phyloP scores from a whole-genome alignment of 306 rosid genomes.

The Begonia loranthoides region DNA sequence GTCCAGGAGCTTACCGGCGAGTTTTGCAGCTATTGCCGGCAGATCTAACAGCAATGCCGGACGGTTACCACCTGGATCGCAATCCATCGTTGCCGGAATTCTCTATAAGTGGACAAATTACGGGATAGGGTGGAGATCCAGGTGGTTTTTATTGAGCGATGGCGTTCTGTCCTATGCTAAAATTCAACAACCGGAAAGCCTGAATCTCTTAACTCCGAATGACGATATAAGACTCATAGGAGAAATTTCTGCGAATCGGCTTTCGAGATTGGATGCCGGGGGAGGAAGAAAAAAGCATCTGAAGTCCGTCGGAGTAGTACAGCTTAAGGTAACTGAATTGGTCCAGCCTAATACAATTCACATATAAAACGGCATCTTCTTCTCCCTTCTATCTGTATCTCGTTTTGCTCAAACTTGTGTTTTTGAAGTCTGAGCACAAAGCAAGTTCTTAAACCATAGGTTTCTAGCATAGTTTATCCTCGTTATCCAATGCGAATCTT shows the following conservation, averaged over 20 bases:
- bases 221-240: conserved; percentile 69
- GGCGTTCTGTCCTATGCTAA: conserved; percentile 86
- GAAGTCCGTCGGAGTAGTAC: conserved; percentile 59
- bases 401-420: conserved; percentile 3
- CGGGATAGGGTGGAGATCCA: conserved; percentile 98
- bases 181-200: conserved; percentile 64
- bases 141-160: conserved; percentile 72
- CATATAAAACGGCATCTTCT: too few species aligned
- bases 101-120: conserved; percentile 94
- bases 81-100: conserved; percentile 65
- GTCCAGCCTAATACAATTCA: too few species aligned
- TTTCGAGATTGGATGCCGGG: conserved; percentile 36
- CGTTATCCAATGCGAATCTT: neutral
- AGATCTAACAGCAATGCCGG: conserved; percentile 55
- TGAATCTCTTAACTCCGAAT: conserved; percentile 39
- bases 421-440: conserved; percentile 13
- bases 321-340: conserved; percentile 51
- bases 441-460: conserved; percentile 15
- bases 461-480: conserved; percentile 9
- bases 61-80: conserved; percentile 35
- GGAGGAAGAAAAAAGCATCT: conserved; percentile 32
- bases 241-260: conserved; percentile 46
- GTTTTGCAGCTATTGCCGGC: conserved; percentile 17
- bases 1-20: conserved; percentile 66
- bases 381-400: too few species aligned